Evolutionary conservation across 164 flowering plant species (phyloP), one percentile per base, ranked within the genome.

Genomic region (Vitis rupestris): DNA sequence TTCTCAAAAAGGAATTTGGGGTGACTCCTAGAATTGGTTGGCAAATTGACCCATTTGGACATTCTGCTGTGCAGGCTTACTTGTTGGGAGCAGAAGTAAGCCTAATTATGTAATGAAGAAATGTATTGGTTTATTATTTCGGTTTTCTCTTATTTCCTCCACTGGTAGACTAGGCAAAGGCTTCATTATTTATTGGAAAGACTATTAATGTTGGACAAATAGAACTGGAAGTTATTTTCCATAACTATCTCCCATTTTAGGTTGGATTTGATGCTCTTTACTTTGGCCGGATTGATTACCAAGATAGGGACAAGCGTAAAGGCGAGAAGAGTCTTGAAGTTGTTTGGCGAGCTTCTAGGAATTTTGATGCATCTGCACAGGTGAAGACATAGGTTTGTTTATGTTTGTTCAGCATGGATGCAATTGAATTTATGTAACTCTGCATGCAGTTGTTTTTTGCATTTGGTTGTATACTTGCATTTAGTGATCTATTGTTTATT

Each of bases 1-100:
- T 83, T 66, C 77, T 92, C 29, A 87, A 86, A 65, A 70, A 82
- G 59, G 85, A 81, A 66, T 92, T 92, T 77, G 82, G 71, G 68
- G 79, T 82, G 63, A 84, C 85, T 63, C 98, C 98, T 1, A 86
- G 94, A 79, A 82, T 90, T 74, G 98, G 97, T 64, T 93, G 96
- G 98, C 94, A 93, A 73, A 90, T 96, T 68, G 99, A 95, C 61
- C 99, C 98, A 4, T 93, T 95, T 80, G 99, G 99, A 54, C 99
- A 95, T 76, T 90, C 96, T 71, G 97, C 94, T 9, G 94, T 90
- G 53, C 98, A 93, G 81, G 98, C 93, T 74, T 93, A 93, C 79
- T 81, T 90, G 78, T 73, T 94, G 63, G 92, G 98, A 3, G 97
- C 99, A 50, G 97, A 94, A 82, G 99, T 90, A 72, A 60, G 65